Base-by-base conservation (phyloP, 495 filamentous ascomycete genomes). In the Podospora bellae-mahoneyi region DNA sequence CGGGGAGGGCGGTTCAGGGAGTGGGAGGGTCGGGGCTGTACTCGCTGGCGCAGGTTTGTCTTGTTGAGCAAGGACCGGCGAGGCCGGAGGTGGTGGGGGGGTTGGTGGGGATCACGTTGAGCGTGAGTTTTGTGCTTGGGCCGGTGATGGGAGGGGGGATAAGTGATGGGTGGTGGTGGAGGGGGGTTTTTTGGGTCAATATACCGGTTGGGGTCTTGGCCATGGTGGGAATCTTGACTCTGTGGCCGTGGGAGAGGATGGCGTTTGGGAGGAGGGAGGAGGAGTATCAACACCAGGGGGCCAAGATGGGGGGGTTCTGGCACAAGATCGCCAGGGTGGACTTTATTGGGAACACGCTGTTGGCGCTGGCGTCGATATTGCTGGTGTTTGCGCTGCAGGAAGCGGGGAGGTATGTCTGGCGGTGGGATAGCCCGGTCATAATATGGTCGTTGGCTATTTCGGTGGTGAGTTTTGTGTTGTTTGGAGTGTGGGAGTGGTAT, bases 111-210 rank as follows among this genome's bases (percentile, higher is more conserved):
- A 66, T 80, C 53, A 83, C 81, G 0, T 71, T 84, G 15, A 81
- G 80, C 15, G 72, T 82, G 3, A 82, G 81, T 3, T 83, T 80
- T 64, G 76, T 83, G 3, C 72, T 88, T 5, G 91, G 91, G 0
- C 91, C 91, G 1, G 72, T 93, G 3, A 78, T 92, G 2, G 91
- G 91, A 15, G 91, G 91, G 20, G 81, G 83, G 2, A 88, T 94
- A 62, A 84, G 90, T 0, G 80, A 89, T 59, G n/a, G 3, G 5
- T 80, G 87, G 16, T 81, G 80, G 4, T 93, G 91, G 91, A 74
- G 88, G 39, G 90, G 88, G 82, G 84, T 84, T 34, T 92, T 90
- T 74, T 92, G 87, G 86, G 87, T 92, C 78, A 92, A 92, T 66
- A 77, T 91, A 1, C 90, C 90, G 0, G 80, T 90, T 55, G 85